Conservation (phyloP, 1,139 yeast genomes). For the Yamadazyma pseudoaaseri region DNA sequence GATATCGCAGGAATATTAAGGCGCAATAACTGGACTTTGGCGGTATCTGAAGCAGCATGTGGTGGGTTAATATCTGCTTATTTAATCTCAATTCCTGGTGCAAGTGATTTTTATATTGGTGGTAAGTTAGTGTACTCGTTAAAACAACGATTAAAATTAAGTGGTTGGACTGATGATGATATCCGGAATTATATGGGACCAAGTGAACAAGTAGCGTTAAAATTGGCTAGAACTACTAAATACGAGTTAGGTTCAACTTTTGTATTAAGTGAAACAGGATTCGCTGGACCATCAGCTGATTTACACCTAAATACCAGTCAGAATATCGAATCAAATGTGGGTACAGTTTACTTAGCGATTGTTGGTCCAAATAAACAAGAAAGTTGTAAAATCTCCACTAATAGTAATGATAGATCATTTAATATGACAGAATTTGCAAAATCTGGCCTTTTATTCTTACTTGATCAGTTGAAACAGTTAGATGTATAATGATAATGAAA, state of each 20-base stretch:
- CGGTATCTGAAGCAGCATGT: conserved; percentile 86
- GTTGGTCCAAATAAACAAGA: conserved; percentile 64
- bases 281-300: conserved; percentile 72
- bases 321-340: conserved; percentile 38
- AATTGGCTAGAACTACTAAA: conserved; percentile 74
- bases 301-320: conserved; percentile 29
- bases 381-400: conserved; percentile 49
- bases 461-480: conserved; percentile 30
- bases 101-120: conserved; percentile 79
- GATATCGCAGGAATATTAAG: conserved; percentile 58
- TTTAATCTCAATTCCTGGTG: conserved; percentile 80
- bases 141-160: conserved; percentile 66
- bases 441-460: conserved; percentile 60
- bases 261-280: conserved; percentile 82
- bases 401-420: conserved; percentile 47
- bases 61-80: conserved; percentile 85
- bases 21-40: conserved; percentile 58
- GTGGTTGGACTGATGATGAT: conserved; percentile 77
- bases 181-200: conserved; percentile 78
- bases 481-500: neutral
- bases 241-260: conserved; percentile 81
- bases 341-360: conserved; percentile 70
- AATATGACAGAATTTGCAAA: conserved; percentile 79
- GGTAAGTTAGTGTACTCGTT: conserved; percentile 79
- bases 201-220: conserved; percentile 68